Base-by-base conservation (phyloP, 2,329 filamentous ascomycete species). In the Raffaelea ambrosiae region DNA sequence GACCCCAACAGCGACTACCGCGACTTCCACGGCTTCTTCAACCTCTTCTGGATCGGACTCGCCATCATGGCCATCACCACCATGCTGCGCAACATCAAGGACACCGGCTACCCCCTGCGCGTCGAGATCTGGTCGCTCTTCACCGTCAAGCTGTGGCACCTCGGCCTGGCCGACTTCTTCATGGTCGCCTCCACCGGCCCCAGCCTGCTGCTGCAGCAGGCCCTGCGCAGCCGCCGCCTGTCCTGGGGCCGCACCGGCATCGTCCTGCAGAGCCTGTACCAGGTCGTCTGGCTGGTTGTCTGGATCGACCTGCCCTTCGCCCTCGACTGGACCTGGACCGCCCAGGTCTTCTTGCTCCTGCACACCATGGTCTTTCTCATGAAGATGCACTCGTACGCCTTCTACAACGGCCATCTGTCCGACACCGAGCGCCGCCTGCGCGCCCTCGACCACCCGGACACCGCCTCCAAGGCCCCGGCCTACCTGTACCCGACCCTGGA, bases 381-480 rank as follows among this genome's bases (percentile, higher is more conserved):
- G 93, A 98, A 98, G 73, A 93, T 97, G 81, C 93, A 98, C 65
- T 96, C 90, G 5, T 98, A 95, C 61, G 86, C 88, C 21, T 98
- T 97, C 65, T 98, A 98, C 71, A 97, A 96, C 59, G 93, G 93
- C 11, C 93, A 98, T 64, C 73, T 98, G 16, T 87, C 85, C 56
- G 88, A 93, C 63, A 94, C 88, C 0, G 80, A 94, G 63, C 83
- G 84, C 61, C 83, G 88, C 11, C 74, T 98, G 13, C 79, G 78
- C 48, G 81, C 81, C 38, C 81, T 98, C 31, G 93, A 98, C 64
- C 68, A 78, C 48, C 88, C 89, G 2, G 76, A 78, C n/a, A 80
- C 76, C 4, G 77, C 79, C 4, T 83, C 83, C 44, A 79, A 80
- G 56, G 77, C 74, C 3, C 83, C 84, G 1, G 86, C 82, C 14